phyloP scores from a whole-genome alignment of 2,329 filamentous ascomycete species.

The Phaeosphaeriaceae sp. region DNA sequence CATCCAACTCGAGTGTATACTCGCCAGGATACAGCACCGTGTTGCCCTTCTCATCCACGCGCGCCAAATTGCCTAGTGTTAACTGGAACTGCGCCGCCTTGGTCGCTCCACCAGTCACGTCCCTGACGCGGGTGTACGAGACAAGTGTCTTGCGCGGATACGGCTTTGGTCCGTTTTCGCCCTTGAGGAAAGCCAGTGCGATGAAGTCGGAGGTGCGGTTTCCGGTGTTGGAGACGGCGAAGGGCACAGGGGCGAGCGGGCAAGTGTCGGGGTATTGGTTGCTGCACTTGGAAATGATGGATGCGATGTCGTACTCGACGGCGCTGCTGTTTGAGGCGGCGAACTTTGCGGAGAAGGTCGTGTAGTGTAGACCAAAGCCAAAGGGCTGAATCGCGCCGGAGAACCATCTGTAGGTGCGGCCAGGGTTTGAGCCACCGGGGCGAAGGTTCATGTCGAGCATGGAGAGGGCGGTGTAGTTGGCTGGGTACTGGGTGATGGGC shows the following conservation, averaged over 20 bases:
- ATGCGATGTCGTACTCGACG: slow-evolving; percentile 41
- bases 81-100: slow-evolving; percentile 49
- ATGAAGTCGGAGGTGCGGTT: slow-evolving; percentile 59
- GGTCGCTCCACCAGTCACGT: slow-evolving; percentile 44
- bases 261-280: slow-evolving; percentile 44
- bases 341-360: slow-evolving; percentile 53
- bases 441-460: slow-evolving; percentile 65
- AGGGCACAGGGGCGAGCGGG: slow-evolving; percentile 40
- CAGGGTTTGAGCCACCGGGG: slow-evolving; percentile 54
- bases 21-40: slow-evolving; percentile 61
- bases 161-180: slow-evolving; percentile 58
- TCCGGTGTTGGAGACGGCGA: slow-evolving; percentile 60
- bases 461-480: slow-evolving; percentile 58
- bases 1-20: slow-evolving; percentile 47
- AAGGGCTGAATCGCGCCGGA: slow-evolving; percentile 60
- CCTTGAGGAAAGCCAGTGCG: slow-evolving; percentile 58
- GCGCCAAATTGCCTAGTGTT: slow-evolving; percentile 58
- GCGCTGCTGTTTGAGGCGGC: not conserved
- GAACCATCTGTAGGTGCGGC: slow-evolving; percentile 68
- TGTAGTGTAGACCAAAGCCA: slow-evolving; percentile 66
- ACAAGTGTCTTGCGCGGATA: slow-evolving; percentile 62
- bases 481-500: slow-evolving; percentile 64
- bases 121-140: slow-evolving; percentile 56
- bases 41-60: slow-evolving; percentile 59
- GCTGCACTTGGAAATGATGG: slow-evolving; percentile 46